phyloP scores from a whole-genome alignment of 106 monocot species.

The Hemerocallis citrina region DNA sequence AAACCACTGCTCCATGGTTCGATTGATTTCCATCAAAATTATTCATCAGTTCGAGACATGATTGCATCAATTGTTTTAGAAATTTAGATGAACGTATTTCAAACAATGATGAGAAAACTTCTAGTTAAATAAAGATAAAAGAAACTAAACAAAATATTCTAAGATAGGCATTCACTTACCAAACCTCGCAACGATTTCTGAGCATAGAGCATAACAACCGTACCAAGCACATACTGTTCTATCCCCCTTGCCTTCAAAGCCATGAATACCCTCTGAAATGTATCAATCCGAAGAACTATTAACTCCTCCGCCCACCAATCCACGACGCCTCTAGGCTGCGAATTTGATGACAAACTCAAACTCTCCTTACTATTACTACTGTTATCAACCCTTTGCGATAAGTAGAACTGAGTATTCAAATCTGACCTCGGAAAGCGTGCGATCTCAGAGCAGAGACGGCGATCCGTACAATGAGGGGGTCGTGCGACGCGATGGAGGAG shows the following conservation, averaged over 20 bases:
- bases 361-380: slow-evolving; percentile 16
- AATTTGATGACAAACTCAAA: slow-evolving; percentile 3
- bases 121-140: too few relatives aligned
- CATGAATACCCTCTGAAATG: slow-evolving; percentile 58
- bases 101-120: too few relatives aligned
- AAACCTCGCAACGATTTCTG: slow-evolving; percentile 79
- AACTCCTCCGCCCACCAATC: slow-evolving; percentile 89
- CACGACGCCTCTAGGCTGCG: slow-evolving; percentile 24
- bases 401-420: slow-evolving; percentile 27
- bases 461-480: too few relatives aligned
- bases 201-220: slow-evolving; percentile 85
- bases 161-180: slow-evolving; percentile 44
- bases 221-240: slow-evolving; percentile 51
- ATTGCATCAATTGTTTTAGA: too few relatives aligned
- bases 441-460: too few relatives aligned
- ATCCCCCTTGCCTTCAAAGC: slow-evolving; percentile 67
- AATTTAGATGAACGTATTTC: too few relatives aligned
- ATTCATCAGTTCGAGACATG: too few relatives aligned
- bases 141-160: too few relatives aligned
- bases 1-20: too few relatives aligned
- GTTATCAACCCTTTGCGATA: slow-evolving; percentile 6
- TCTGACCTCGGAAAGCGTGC: too few relatives aligned
- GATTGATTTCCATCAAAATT: too few relatives aligned
- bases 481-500: too few relatives aligned
- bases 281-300: slow-evolving; percentile 52